A percentile compares a stretch with the other conserved stretches of the same genome.
These are phyloP conservation scores for Candida albicans DNA, from an alignment of 1,139 yeast species.

Conservation along the genomic window DNA sequence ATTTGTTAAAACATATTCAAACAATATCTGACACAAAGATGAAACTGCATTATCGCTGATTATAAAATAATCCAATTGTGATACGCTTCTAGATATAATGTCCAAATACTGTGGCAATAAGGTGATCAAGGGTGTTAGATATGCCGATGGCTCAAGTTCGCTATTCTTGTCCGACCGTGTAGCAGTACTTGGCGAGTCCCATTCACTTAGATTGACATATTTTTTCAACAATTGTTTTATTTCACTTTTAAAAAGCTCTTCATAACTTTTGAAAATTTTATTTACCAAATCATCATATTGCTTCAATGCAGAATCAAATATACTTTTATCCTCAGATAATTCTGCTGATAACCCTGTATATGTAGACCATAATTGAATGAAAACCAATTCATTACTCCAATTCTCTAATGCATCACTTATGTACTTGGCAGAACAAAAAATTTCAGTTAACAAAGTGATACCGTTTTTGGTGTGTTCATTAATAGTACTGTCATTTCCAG, in stretches of 20 bases:
- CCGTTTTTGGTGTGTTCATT: conserved; percentile 33
- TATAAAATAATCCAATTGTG: conserved; percentile 29
- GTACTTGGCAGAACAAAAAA: conserved; percentile 61
- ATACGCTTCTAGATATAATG: conserved; percentile 30
- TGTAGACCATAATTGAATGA: conserved; percentile 59
- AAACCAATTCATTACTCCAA: conserved; percentile 68
- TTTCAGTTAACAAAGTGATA: conserved; percentile 54
- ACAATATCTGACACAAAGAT: conserved; percentile 48
- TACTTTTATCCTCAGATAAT: conserved; percentile 32
- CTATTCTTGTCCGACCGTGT: conserved; percentile 7
- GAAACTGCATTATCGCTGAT: conserved; percentile 42
- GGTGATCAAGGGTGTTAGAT: conserved; percentile 36
- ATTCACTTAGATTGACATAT: conserved; percentile 47
- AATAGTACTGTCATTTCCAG: neutral
- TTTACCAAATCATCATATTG: conserved; percentile 46
- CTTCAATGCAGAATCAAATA: conserved; percentile 53
- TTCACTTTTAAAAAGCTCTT: conserved; percentile 50
- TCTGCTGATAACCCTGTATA: conserved; percentile 27
- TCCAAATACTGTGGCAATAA: conserved; percentile 37
- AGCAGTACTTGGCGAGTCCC: conserved; percentile 31
- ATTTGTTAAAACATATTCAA: conserved; percentile 61
- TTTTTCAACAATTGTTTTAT: conserved; percentile 50
- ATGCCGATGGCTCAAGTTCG: conserved; percentile 28
- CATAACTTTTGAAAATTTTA: conserved; percentile 40
- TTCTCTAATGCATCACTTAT: conserved; percentile 51